Evolutionary conservation across 768 basidiomycete genomes (phyloP).

Genomic region (Pulveroboletus ravenelii): DNA sequence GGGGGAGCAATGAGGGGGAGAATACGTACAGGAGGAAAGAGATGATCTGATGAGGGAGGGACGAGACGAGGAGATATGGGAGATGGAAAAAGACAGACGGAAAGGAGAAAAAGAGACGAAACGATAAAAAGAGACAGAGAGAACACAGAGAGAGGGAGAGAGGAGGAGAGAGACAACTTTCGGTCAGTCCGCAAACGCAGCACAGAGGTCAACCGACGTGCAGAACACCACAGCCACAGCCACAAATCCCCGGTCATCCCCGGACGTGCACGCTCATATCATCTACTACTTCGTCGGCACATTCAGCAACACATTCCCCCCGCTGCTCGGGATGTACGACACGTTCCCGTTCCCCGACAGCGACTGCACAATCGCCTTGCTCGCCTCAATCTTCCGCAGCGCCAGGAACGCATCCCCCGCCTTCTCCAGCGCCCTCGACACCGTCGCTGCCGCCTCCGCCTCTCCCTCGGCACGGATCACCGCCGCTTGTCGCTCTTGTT

Average conservation of each 20-base stretch:
- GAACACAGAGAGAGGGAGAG: constrained; percentile 7
- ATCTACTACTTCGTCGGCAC: constrained; percentile 47
- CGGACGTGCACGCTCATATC: constrained; percentile 1
- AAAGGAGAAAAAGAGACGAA: constrained; percentile 31
- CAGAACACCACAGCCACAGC: constrained; percentile 21
- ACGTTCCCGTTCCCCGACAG: constrained; percentile 77
- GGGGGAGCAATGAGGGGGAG: constrained; percentile 3
- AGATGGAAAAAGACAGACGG: constrained; percentile 34
- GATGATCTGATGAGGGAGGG: constrained; percentile 38
- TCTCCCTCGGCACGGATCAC: constrained; percentile 98
- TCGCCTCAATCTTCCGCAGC: constrained; percentile 94
- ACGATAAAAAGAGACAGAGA: constrained; percentile 31
- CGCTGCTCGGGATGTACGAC: constrained; percentile 81
- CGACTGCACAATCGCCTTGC: constrained; percentile 93
- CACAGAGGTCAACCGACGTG: constrained; percentile 16
- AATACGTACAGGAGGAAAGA: constrained; percentile 32
- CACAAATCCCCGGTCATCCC: constrained; percentile 14
- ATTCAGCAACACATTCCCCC: constrained; percentile 78
- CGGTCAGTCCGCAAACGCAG: constrained; percentile 20
- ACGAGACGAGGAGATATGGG: constrained; percentile 31
- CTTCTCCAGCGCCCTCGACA: constrained; percentile 84
- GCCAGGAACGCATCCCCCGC: constrained; percentile 96
- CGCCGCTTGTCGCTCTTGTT: constrained; percentile 98
- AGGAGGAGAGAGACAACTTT: constrained; percentile 9
- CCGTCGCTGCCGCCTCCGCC: constrained; percentile 93